These are phyloP conservation scores for Zygotorulaspora mrakii DNA, from an alignment of 1,139 yeast species.

Conservation along the genomic window DNA sequence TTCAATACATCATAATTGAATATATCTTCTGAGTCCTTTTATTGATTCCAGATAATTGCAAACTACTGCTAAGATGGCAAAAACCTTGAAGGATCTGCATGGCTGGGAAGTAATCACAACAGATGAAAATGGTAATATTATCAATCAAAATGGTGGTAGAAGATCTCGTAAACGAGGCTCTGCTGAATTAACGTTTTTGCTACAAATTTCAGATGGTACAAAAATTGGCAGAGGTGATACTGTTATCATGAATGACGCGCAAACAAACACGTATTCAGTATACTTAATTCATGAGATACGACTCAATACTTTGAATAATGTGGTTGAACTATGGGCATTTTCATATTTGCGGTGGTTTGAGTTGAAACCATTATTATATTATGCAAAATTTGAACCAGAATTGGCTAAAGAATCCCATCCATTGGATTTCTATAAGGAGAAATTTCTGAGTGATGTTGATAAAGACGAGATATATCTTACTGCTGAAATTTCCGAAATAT, in stretches of 20 bases:
- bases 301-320: constrained; percentile 29
- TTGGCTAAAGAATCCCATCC: constrained; percentile 14
- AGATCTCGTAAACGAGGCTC: constrained; percentile 24
- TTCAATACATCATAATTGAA: too few relatives aligned
- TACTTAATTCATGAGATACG: constrained; percentile 33
- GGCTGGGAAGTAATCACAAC: constrained; percentile 34
- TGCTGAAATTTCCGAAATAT: constrained; percentile 33
- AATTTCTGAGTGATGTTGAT: constrained; percentile 23
- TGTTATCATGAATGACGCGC: constrained; percentile 24
- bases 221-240: constrained; percentile 30
- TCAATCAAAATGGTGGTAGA: constrained; percentile 23
- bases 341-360: constrained; percentile 32
- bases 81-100: constrained; percentile 22
- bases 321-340: constrained; percentile 33
- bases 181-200: constrained; percentile 17
- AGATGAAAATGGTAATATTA: constrained; percentile 28
- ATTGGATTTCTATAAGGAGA: constrained; percentile 17
- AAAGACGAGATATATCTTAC: constrained; percentile 31
- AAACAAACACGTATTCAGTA: constrained; percentile 22
- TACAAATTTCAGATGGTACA: constrained; percentile 21
- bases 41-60: background rate
- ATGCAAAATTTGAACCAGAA: constrained; percentile 20
- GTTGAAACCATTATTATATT: constrained; percentile 20
- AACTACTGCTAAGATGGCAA: constrained; percentile 23
- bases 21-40: background rate